Evolutionary conservation across 345 rosid species (phyloP).

Genomic region (Microcos paniculata): DNA sequence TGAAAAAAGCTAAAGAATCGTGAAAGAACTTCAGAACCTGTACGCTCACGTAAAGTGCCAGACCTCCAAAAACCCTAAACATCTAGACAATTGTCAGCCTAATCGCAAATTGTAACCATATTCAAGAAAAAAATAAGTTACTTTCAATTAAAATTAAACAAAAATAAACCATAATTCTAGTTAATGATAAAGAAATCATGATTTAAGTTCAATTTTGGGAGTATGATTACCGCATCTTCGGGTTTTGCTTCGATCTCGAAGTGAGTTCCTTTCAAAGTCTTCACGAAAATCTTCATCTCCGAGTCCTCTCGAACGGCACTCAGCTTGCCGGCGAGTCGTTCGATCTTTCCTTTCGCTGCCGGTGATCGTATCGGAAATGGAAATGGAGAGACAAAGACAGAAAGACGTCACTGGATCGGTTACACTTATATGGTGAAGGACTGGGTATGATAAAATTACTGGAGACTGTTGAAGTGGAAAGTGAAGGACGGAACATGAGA

Average conservation of each 20-base stretch:
- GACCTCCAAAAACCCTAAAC: background rate
- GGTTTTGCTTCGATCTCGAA: slow-evolving; percentile 49
- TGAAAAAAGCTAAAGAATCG: background rate
- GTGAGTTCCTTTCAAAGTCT: slow-evolving; percentile 46
- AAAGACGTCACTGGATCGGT: too few species aligned
- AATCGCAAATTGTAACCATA: background rate
- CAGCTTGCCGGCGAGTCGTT: too few species aligned
- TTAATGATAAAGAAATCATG: background rate
- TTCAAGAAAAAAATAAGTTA: background rate
- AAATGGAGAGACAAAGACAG: too few species aligned
- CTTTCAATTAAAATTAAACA: background rate
- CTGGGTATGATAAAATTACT: too few species aligned
- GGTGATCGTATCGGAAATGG: too few species aligned
- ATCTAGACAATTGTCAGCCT: background rate
- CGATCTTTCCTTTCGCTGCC: too few species aligned
- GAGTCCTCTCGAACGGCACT: too few species aligned
- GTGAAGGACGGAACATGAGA: too few species aligned
- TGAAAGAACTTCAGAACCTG: background rate
- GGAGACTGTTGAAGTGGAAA: too few species aligned
- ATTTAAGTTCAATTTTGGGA: background rate
- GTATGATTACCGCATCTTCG: slow-evolving; percentile 30
- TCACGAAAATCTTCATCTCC: slow-evolving; percentile 47
- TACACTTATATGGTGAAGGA: too few species aligned
- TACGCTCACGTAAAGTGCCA: background rate
- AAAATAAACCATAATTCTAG: background rate